These are phyloP conservation scores for Naganishia friedmannii DNA, from an alignment of 768 basidiomycete genomes.

Conservation along the genomic window DNA sequence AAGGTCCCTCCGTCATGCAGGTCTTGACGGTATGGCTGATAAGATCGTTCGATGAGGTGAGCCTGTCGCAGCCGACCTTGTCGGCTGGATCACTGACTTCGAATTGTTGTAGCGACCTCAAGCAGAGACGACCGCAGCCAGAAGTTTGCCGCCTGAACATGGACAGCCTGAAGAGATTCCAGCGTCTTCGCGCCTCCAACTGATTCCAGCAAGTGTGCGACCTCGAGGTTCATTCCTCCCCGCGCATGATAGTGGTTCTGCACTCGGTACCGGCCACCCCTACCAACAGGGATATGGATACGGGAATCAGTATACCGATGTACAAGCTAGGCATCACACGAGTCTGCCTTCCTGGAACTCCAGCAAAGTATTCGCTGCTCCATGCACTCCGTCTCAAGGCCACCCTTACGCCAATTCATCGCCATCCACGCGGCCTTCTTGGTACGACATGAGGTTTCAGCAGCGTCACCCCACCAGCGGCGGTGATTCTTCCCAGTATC, in stretches of 20 bases:
- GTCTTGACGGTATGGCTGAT: slow-evolving; percentile 46
- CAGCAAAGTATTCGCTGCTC: neutral
- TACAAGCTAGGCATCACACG: neutral
- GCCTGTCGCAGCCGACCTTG: neutral
- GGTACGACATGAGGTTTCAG: slow-evolving; percentile 12
- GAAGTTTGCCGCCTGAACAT: neutral
- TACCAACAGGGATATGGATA: neutral
- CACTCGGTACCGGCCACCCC: neutral
- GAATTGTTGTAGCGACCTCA: neutral
- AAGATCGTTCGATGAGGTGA: slow-evolving; percentile 46
- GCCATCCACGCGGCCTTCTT: neutral
- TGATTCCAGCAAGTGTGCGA: neutral
- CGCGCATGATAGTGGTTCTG: neutral
- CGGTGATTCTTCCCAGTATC: neutral
- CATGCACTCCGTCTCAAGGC: neutral
- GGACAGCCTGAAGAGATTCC: neutral
- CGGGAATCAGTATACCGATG: neutral
- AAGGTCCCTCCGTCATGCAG: slow-evolving; percentile 46
- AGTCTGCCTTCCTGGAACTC: neutral
- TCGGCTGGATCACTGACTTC: neutral
- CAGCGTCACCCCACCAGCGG: neutral
- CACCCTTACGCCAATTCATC: neutral
- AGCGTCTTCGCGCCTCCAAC: neutral
- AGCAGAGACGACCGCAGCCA: neutral
- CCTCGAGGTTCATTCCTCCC: neutral